Evolutionary conservation across 176 grass and related monocot genomes (phyloP).

Genomic region (Oryza coarctata): DNA sequence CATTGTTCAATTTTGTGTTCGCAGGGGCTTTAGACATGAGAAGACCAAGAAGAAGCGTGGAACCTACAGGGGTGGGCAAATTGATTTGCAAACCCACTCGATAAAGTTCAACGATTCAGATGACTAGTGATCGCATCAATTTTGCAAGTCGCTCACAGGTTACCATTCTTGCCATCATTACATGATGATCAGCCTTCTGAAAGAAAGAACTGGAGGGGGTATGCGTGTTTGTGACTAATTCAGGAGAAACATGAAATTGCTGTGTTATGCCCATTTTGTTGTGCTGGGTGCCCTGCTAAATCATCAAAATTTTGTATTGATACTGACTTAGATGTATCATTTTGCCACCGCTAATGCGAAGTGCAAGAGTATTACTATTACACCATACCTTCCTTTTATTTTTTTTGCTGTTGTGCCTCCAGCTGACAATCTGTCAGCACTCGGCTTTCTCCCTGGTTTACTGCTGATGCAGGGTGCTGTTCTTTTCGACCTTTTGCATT

Average conservation of each 20-base stretch:
- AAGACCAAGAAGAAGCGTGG: slow-evolving; percentile 99
- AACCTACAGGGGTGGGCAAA: slow-evolving; percentile 70
- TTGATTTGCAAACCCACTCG: slow-evolving; percentile 78
- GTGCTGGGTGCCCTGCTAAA: background rate
- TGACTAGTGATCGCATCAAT: slow-evolving; percentile 28
- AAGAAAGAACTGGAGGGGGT: background rate
- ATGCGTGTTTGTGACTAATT: background rate
- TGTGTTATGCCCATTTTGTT: slow-evolving; percentile 8
- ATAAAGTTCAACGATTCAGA: slow-evolving; percentile 84
- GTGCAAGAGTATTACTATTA: background rate
- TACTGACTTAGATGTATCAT: slow-evolving; percentile 11
- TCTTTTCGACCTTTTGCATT: background rate
- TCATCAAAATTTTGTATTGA: slow-evolving; percentile 12
- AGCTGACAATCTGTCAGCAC: background rate
- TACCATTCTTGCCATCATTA: background rate
- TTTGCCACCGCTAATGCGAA: slow-evolving; percentile 14
- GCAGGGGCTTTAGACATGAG: slow-evolving; percentile 95
- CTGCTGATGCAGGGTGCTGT: background rate
- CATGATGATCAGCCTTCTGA: background rate
- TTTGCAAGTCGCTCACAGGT: background rate
- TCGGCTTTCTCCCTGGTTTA: background rate
- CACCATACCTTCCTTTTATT: background rate
- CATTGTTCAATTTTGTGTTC: background rate
- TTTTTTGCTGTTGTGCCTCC: background rate
- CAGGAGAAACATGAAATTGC: background rate